These are phyloP conservation scores for Eucalyptus marginata DNA, from an alignment of 345 rosid species.

Conservation along the genomic window DNA sequence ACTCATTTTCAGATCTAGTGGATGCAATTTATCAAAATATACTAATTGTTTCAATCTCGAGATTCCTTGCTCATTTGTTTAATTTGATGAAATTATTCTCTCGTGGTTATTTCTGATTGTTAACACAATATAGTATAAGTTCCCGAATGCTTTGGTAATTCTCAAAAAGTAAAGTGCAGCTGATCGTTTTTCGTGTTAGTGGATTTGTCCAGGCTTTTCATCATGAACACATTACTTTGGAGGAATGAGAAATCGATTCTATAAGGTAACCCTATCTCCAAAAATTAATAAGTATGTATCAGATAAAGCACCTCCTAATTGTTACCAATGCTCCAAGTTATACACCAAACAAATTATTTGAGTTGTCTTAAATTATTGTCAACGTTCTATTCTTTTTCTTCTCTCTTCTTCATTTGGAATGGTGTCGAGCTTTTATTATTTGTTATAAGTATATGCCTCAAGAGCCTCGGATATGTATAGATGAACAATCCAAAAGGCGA, in stretches of 20 bases:
- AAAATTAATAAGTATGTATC: neutral
- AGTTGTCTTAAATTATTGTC: neutral
- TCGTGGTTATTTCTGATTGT: rapidly evolving
- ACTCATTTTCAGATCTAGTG: neutral
- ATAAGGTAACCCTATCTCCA: neutral
- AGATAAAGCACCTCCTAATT: neutral
- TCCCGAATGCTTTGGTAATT: neutral
- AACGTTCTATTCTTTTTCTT: neutral
- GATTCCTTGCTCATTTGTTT: neutral
- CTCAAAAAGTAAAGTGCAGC: neutral
- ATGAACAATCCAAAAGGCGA: neutral
- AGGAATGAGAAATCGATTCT: neutral
- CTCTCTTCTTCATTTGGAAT: neutral
- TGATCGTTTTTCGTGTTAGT: rapidly evolving
- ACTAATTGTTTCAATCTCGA: neutral
- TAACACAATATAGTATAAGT: neutral
- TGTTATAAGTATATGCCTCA: neutral
- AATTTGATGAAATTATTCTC: neutral
- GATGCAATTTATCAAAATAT: neutral
- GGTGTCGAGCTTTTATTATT: neutral
- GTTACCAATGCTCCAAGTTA: neutral
- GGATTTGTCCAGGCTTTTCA: rapidly evolving
- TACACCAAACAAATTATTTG: neutral
- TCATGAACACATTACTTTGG: neutral
- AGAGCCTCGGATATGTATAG: neutral